These are phyloP conservation scores for Phytophthora fragariae DNA, from an alignment of 352 stramenopile species.

Conservation along the genomic window DNA sequence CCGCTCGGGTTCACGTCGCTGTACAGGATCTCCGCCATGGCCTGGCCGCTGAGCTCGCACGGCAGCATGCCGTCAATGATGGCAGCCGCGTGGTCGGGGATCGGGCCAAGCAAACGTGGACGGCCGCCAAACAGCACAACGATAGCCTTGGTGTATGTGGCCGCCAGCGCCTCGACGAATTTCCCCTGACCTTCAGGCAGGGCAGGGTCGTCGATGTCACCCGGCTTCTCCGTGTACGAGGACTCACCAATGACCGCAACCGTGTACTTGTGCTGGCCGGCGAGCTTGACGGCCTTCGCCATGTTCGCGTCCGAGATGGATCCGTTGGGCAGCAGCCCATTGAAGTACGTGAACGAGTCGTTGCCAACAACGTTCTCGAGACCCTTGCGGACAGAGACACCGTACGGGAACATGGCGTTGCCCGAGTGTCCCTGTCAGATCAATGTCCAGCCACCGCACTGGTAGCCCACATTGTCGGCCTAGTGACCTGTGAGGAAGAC, in stretches of 20 bases:
- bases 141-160: slow-evolving; percentile 73
- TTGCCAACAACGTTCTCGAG: slow-evolving; percentile 35
- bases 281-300: slow-evolving; percentile 51
- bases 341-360: slow-evolving; percentile 54
- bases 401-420: slow-evolving; percentile 60
- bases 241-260: slow-evolving; percentile 78
- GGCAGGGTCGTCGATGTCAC: slow-evolving; percentile 76
- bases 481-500: slow-evolving; percentile 76
- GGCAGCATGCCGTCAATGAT: slow-evolving; percentile 81
- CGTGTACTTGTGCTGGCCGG: slow-evolving; percentile 55
- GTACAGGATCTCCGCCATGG: slow-evolving; percentile 84
- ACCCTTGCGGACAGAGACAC: slow-evolving; percentile 49
- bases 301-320: slow-evolving; percentile 49
- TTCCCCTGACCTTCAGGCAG: slow-evolving; percentile 67
- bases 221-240: slow-evolving; percentile 82
- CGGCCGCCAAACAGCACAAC: slow-evolving; percentile 78
- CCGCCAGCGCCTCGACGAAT: slow-evolving; percentile 68
- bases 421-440: slow-evolving; percentile 78
- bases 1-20: slow-evolving; percentile 83
- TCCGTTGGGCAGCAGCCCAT: slow-evolving; percentile 53
- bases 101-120: slow-evolving; percentile 68
- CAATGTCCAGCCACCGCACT: slow-evolving; percentile 80
- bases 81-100: slow-evolving; percentile 59
- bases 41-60: slow-evolving; percentile 76
- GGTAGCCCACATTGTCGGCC: slow-evolving; percentile 63